A percentile compares a stretch with the other conserved stretches of the same genome.
Evolutionary conservation across 2,329 filamentous ascomycete species (phyloP).

Genomic region (Xylariomycetidae sp.): DNA sequence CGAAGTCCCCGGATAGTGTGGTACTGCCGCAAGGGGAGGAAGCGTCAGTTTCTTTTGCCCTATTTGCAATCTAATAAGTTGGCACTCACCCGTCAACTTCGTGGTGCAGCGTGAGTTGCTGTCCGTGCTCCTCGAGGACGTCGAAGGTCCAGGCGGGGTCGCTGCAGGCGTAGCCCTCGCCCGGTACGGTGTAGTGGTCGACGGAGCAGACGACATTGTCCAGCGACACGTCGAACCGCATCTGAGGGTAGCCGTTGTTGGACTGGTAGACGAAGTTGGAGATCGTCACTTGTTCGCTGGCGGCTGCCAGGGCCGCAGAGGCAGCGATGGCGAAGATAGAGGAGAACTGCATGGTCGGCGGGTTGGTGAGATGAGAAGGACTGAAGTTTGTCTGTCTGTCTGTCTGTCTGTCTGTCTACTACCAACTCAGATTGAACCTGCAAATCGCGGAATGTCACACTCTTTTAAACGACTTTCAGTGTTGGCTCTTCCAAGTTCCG

Average conservation of each 20-base stretch:
- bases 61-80: too few species aligned
- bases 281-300: background rate
- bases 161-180: slow-evolving; percentile 1
- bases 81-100: background rate
- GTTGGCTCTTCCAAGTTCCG: too few species aligned
- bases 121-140: background rate
- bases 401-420: too few species aligned
- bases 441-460: too few species aligned
- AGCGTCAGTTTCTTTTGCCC: too few species aligned
- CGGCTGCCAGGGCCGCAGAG: background rate
- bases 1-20: slow-evolving; percentile 1
- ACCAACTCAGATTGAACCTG: too few species aligned
- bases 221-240: background rate
- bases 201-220: background rate
- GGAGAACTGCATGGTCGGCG: too few species aligned
- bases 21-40: too few species aligned
- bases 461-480: too few species aligned
- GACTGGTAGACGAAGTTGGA: background rate
- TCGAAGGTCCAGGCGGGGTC: background rate
- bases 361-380: too few species aligned
- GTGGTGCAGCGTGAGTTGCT: background rate
- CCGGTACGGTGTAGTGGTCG: background rate
- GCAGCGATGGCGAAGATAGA: too few species aligned
- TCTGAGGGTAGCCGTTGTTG: background rate
- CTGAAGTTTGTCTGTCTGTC: too few species aligned